Evolutionary conservation across 352 stramenopile species (phyloP).

Genomic region (Globisporangium okanoganense): DNA sequence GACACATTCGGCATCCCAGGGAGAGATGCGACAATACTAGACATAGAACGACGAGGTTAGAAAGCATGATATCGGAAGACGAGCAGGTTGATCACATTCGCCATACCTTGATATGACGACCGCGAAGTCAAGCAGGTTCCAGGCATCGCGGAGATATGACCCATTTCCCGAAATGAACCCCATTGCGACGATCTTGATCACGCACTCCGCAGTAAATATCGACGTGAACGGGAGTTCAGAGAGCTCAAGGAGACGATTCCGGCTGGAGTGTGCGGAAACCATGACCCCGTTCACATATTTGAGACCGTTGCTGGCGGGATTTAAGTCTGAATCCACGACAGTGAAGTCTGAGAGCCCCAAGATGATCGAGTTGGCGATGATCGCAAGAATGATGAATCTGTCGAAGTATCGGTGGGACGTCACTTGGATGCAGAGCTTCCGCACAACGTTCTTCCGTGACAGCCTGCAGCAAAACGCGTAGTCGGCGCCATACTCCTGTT

Average conservation of each 20-base stretch:
- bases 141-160: constrained; percentile 80
- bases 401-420: constrained; percentile 73
- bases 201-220: constrained; percentile 85
- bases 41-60: background rate
- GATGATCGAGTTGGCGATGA: constrained; percentile 85
- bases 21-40: constrained; percentile 47
- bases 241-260: constrained; percentile 61
- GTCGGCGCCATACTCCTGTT: constrained; percentile 43
- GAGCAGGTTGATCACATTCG: background rate
- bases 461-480: constrained; percentile 40
- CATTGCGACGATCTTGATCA: constrained; percentile 91
- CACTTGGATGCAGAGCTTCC: constrained; percentile 43
- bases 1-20: constrained; percentile 77
- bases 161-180: constrained; percentile 58
- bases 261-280: constrained; percentile 33
- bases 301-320: constrained; percentile 49
- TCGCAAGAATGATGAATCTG: constrained; percentile 79
- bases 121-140: constrained; percentile 92
- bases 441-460: constrained; percentile 41
- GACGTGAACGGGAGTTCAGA: constrained; percentile 83
- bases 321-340: constrained; percentile 58
- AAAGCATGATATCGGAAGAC: background rate
- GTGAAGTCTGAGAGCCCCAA: constrained; percentile 84
- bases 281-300: constrained; percentile 33
- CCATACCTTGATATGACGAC: constrained; percentile 84